Evolutionary conservation across 768 basidiomycete genomes (phyloP), one percentile per base, ranked within the genome.

Genomic region (Daedalea quercina): DNA sequence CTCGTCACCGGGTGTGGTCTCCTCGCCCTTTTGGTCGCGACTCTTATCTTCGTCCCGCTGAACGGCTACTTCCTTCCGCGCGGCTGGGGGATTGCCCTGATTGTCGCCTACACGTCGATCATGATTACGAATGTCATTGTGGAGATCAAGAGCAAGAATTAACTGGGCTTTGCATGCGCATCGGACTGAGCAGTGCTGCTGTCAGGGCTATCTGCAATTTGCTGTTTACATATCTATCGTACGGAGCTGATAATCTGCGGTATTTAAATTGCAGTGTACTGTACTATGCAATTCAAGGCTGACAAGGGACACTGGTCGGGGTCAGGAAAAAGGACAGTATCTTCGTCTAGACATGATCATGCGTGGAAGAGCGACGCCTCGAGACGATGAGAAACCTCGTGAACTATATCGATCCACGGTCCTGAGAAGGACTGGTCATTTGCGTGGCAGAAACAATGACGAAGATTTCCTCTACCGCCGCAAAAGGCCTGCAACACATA

Each of bases 1-100:
- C 72, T 94, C 66, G 87, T 93, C 58, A 94, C 90, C 63, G 74
- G 84, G 6, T 67, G 87, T 4, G 93, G 94, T 8, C 74, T 99
- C n/a, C 75, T 99, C 8, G 63, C 73, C 34, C 70, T 99, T 9
- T 75, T 99, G 11, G 60, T 81, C 15, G 72, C 79, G 22, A 98
- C 94, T 3, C 69, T 95, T 35, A 68, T 94, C 46, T 80, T 87
- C 58, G 90, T 98, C 0, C 94, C 96, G 1, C 63, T 85, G 52
- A 94, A 96, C 60, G 82, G 80, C 25, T 98, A 87, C 64, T 74
- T 80, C 60, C 77, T 98, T 44, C 84, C 88, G 35, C 74, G 85
- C 49, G 71, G 76, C 45, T 97, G 93, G 93, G 94, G 93, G 0
- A 59, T 86, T 24, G 78, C 88, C 60, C 74, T 97, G 59, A 84